Evolutionary conservation across 2,329 filamentous ascomycete species (phyloP).

Genomic region (Penicillium vulpinum): DNA sequence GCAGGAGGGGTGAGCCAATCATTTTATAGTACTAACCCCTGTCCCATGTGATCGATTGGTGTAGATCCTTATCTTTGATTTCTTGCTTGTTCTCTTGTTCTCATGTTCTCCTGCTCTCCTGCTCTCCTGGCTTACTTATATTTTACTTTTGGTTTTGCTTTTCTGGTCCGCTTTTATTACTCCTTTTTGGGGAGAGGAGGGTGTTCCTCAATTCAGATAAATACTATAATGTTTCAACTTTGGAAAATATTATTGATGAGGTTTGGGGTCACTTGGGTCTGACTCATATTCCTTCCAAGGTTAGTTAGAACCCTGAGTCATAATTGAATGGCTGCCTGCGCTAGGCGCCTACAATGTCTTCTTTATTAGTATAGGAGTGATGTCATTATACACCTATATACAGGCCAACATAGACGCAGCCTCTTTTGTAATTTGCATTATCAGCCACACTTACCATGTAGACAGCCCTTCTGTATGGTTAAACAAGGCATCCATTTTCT

Average conservation of each 20-base stretch:
- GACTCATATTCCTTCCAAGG: neutral
- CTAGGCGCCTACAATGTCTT: neutral
- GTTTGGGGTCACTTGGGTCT: neutral
- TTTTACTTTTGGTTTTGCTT: neutral
- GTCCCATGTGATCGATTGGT: slow-evolving; percentile 1
- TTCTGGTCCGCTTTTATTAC: neutral
- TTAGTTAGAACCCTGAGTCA: neutral
- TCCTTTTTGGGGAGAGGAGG: no score
- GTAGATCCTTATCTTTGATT: neutral
- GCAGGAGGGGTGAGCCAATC: neutral
- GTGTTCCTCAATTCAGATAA: no score
- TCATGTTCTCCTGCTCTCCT: neutral
- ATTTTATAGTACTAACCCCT: neutral
- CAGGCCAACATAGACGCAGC: neutral
- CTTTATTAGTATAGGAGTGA: neutral
- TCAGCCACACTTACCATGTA: neutral
- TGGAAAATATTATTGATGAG: no score
- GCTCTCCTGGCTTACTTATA: no score
- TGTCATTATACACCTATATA: neutral
- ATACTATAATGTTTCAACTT: no score
- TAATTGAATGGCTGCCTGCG: neutral
- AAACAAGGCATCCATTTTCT: neutral
- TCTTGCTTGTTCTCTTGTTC: neutral
- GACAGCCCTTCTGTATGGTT: neutral
- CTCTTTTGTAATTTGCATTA: neutral